Evolutionary conservation across 495 filamentous ascomycete species (phyloP).

Genomic region (Apodospora peruviana): DNA sequence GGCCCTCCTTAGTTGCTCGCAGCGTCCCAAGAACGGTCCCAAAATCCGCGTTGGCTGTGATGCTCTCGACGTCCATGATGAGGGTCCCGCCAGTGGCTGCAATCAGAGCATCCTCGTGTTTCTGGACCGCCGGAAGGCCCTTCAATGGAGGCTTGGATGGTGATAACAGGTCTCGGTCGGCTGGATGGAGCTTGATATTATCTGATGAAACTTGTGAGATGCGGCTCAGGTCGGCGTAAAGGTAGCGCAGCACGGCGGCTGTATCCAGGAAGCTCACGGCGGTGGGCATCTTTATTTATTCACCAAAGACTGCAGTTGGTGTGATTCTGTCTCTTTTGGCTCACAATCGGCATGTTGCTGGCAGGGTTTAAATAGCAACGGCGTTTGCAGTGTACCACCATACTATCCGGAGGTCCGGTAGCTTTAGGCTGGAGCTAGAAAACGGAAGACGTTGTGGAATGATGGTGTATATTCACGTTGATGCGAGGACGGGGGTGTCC

Average conservation of each 20-base stretch:
- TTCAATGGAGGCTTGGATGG: slow-evolving; percentile 8
- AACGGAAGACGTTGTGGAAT: too few species aligned
- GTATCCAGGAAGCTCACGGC: too few species aligned
- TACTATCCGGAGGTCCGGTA: too few species aligned
- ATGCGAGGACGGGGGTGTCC: too few species aligned
- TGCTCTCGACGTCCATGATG: slow-evolving; percentile 19
- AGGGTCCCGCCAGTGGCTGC: slow-evolving; percentile 14
- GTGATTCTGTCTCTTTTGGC: too few species aligned
- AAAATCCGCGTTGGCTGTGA: slow-evolving; percentile 13
- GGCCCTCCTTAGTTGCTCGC: slow-evolving; percentile 1
- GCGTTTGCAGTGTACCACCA: too few species aligned
- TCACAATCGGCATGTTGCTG: too few species aligned
- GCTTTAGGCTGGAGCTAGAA: too few species aligned
- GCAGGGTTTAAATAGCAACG: too few species aligned
- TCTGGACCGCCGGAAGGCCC: slow-evolving; percentile 18
- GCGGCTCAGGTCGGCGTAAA: slow-evolving; percentile 19
- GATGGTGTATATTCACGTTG: too few species aligned
- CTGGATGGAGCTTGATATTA: slow-evolving; percentile 18
- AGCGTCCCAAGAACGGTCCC: slow-evolving; percentile 19
- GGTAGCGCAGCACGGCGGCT: slow-evolving; percentile 9
- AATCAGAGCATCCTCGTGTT: slow-evolving; percentile 19
- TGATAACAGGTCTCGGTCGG: slow-evolving; percentile 7
- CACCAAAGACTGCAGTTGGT: too few species aligned
- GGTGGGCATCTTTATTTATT: too few species aligned
- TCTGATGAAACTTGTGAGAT: slow-evolving; percentile 12